Percentiles rank a stretch among this genome's conserved stretches.
phyloP scores from a whole-genome alignment of 2,329 filamentous ascomycete genomes.

The Aspergillus cejpii region DNA sequence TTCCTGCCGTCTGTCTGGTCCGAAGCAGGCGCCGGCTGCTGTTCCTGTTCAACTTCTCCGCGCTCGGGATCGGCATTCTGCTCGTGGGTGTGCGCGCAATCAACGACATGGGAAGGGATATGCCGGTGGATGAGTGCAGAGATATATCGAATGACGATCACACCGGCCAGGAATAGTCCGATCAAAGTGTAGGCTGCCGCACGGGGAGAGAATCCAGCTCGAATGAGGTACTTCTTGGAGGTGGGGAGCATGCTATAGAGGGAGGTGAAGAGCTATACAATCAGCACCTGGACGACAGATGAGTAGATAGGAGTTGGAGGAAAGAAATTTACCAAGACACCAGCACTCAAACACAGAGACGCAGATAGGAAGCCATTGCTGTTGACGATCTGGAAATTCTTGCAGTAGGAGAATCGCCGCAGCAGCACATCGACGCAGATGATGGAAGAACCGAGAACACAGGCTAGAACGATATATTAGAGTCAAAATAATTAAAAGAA shows the following conservation, averaged over 20 bases:
- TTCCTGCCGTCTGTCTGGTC: conserved; percentile 9
- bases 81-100: conserved; percentile 44
- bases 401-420: conserved; percentile 63
- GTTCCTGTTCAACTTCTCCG: conserved; percentile 21
- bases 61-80: conserved; percentile 32
- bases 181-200: conserved; percentile 51
- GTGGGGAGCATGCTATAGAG: conserved; percentile 90
- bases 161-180: conserved; percentile 44
- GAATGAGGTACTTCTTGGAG: conserved; percentile 67
- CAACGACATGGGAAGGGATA: conserved; percentile 47
- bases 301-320: no score
- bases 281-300: conserved; percentile 1
- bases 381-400: conserved; percentile 77
- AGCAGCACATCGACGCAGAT: conserved; percentile 81
- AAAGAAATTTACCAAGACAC: conserved; percentile 71
- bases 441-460: conserved; percentile 67
- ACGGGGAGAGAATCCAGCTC: conserved; percentile 60
- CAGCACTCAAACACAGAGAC: conserved; percentile 86
- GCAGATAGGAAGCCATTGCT: conserved; percentile 81
- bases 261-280: conserved; percentile 71
- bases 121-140: conserved; percentile 43
- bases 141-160: conserved; percentile 42
- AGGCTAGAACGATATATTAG: conserved; percentile 37
- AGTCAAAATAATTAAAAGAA: not conserved
- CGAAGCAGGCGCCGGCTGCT: conserved; percentile 9